Conservation (phyloP, 148 eudicot genomes). For the Drosera capensis region DNA sequence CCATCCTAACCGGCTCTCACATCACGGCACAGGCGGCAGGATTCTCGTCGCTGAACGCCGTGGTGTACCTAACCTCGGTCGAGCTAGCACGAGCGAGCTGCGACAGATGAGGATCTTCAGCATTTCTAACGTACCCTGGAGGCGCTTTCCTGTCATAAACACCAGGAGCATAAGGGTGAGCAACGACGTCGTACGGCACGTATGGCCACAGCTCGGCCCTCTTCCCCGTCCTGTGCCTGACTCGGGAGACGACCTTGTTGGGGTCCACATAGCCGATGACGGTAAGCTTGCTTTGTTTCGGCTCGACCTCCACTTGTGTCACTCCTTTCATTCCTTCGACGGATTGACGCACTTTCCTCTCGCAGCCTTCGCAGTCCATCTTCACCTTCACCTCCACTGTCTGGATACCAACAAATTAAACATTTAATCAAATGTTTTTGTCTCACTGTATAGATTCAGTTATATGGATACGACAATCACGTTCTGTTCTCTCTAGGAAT, state of each 20-base stretch:
- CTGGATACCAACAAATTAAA: slow-evolving; percentile 12
- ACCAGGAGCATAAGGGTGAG: slow-evolving; percentile 68
- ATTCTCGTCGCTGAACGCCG: slow-evolving; percentile 87
- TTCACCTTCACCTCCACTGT: slow-evolving; percentile 75
- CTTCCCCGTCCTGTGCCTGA: slow-evolving; percentile 66
- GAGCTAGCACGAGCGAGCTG: slow-evolving; percentile 67
- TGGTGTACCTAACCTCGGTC: slow-evolving; percentile 75
- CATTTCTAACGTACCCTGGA: slow-evolving; percentile 63
- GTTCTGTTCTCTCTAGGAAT: no score
- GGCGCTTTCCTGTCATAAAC: slow-evolving; percentile 75
- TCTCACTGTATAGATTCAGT: background rate
- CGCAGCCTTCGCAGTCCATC: slow-evolving; percentile 92
- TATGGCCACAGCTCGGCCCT: slow-evolving; percentile 79
- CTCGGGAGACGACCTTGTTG: slow-evolving; percentile 57
- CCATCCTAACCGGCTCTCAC: no score
- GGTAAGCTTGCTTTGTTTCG: slow-evolving; percentile 54
- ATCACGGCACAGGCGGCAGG: slow-evolving; percentile 59
- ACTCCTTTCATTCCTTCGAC: slow-evolving; percentile 93
- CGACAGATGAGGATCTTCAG: slow-evolving; percentile 22
- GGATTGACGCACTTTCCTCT: slow-evolving; percentile 55
- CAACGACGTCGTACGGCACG: slow-evolving; percentile 71
- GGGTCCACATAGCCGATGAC: slow-evolving; percentile 74
- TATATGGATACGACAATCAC: background rate
- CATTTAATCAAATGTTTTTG: background rate
- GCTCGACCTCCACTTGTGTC: slow-evolving; percentile 42